phyloP scores from a whole-genome alignment of 2,329 filamentous ascomycete genomes.

The Capronia epimyces region DNA sequence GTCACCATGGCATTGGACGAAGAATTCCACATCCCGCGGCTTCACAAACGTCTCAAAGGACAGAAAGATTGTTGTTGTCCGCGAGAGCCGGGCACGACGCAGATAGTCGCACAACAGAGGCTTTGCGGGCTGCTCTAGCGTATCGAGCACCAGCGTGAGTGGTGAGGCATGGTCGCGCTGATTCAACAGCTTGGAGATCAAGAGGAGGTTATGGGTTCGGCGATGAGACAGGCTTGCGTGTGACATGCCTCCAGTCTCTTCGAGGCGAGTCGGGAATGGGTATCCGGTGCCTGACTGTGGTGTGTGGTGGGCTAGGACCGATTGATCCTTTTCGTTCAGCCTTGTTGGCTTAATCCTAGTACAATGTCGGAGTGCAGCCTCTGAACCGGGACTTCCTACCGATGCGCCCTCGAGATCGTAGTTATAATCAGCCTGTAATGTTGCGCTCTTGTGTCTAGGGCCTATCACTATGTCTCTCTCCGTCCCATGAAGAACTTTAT shows the following conservation, averaged over 20 bases:
- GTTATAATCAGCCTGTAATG: neutral
- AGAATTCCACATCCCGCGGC: conserved; percentile 61
- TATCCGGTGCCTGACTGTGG: neutral
- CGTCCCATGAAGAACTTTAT: too few species aligned
- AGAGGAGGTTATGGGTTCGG: conserved; percentile 74
- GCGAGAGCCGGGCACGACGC: conserved; percentile 56
- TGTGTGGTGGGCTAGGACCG: neutral
- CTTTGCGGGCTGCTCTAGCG: conserved; percentile 70
- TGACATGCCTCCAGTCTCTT: conserved; percentile 2
- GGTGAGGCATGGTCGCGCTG: conserved; percentile 75
- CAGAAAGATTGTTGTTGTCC: conserved; percentile 47
- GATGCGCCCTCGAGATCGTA: neutral
- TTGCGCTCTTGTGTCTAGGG: too few species aligned
- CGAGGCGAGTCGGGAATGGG: neutral
- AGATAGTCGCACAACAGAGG: conserved; percentile 70
- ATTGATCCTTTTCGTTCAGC: neutral
- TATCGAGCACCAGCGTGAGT: conserved; percentile 80
- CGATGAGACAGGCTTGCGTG: conserved; percentile 50
- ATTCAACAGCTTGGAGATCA: conserved; percentile 76
- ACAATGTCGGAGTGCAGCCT: neutral
- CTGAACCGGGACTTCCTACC: neutral
- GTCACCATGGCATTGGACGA: conserved; percentile 57
- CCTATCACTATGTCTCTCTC: too few species aligned
- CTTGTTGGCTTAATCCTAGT: neutral
- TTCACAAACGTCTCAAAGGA: conserved; percentile 67